A percentile compares a stretch with the other conserved stretches of the same genome.
phyloP scores from a whole-genome alignment of 176 grass and related monocot species.

The Phragmites australis region DNA sequence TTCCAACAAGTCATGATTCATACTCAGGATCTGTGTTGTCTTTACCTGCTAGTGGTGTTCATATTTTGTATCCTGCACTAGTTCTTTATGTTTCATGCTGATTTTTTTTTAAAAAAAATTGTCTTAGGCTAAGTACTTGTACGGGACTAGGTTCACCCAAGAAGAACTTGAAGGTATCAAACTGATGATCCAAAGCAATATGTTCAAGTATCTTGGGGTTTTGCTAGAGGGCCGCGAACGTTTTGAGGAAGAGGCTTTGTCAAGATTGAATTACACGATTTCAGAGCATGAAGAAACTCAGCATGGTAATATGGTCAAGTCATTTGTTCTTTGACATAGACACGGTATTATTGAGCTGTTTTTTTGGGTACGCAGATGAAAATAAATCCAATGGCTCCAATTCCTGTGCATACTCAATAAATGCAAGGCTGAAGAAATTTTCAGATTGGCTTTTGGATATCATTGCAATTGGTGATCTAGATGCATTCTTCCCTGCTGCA shows the following conservation, averaged over 20 bases:
- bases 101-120: constrained; percentile 21
- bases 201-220: constrained; percentile 97
- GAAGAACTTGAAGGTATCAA: constrained; percentile 93
- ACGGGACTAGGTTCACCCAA: constrained; percentile 65
- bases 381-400: constrained; percentile 47
- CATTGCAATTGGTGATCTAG: constrained; percentile 92
- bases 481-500: constrained; percentile 96
- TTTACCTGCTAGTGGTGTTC: not conserved
- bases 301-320: constrained; percentile 46
- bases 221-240: constrained; percentile 89
- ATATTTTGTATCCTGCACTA: not conserved
- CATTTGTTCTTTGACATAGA: not conserved
- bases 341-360: not conserved
- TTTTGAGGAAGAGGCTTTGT: constrained; percentile 89
- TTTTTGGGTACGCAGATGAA: constrained; percentile 54
- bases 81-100: constrained; percentile 21
- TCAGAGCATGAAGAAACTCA: constrained; percentile 37
- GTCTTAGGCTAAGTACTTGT: constrained; percentile 79
- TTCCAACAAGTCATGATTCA: not conserved
- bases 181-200: constrained; percentile 96
- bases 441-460: constrained; percentile 99
- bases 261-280: constrained; percentile 29
- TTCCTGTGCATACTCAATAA: constrained; percentile 87
- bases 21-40: not conserved
- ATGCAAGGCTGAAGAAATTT: constrained; percentile 86